Evolutionary conservation across 805 yeast genomes (phyloP), one percentile per base, ranked within the genome.

Genomic region (Schizosaccharomyces cryophilus): DNA sequence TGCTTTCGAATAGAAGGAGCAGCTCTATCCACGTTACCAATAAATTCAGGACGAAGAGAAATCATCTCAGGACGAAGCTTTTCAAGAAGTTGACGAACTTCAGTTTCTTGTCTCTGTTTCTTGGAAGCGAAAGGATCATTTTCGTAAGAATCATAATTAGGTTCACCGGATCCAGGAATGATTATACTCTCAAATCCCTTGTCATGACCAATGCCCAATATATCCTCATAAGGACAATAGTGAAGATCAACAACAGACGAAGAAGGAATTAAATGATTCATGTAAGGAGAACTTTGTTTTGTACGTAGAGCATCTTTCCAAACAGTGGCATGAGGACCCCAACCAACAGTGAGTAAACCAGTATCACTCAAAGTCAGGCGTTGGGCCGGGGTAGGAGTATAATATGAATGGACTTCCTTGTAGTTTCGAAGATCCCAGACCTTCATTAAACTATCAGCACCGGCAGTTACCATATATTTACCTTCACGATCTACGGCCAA

Each of bases 81-180:
- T 73, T 90, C 86, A 69, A 93, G 73, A 70, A 93, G 77, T 1
- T 84, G 73, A 69, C 90, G 81, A 45, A 93, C 95, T 75, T 93
- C 98, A 58, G 80, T 77, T 73, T 90, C 90, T 72, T 90, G 95
- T 76, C 97, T 83, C 74, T 89, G 96, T 70, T 86, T 84, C 61
- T 85, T 81, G 9, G 95, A 80, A 71, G 87, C 95, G 73, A 77
- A 93, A 64, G 98, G 98, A 71, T 93, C 93, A 67, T 82, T 72
- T 73, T 93, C 98, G 70, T 88, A 72, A 2, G 97, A 88, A 74
- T 93, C 98, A 71, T 80, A 88, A 73, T 93, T 93, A 64, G 98
- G 96, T 74, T 93, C 98, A 75, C 98, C 98, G 54, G 96, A 76
- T 30, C 98, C 98, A 51, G 98, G 98, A 62, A 93, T 78, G 66